phyloP scores from a whole-genome alignment of 164 flowering plant species.

The Aristolochia fimbriata region DNA sequence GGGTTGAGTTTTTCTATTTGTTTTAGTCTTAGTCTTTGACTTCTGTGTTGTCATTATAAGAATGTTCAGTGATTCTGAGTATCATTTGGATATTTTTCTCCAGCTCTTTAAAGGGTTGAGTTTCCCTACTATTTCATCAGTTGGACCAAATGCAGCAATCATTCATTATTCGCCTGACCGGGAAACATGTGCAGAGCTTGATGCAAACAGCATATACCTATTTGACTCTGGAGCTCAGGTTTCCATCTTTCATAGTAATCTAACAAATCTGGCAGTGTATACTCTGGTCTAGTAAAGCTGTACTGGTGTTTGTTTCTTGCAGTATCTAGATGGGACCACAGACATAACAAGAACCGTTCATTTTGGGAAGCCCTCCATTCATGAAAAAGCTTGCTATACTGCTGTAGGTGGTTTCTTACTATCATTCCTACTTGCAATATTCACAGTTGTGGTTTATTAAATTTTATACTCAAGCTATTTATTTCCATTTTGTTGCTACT shows the following conservation, averaged over 20 bases:
- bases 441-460: too few relatives aligned
- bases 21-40: background rate
- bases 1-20: conserved; percentile 97
- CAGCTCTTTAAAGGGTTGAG: conserved; percentile 94
- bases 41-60: too few relatives aligned
- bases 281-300: too few relatives aligned
- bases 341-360: conserved; percentile 97
- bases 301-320: conserved; percentile 7
- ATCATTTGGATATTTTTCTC: conserved; percentile 6
- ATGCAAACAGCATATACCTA: conserved; percentile 72
- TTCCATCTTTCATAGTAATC: background rate
- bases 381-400: conserved; percentile 92
- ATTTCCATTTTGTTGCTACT: too few relatives aligned
- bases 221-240: conserved; percentile 99
- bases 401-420: conserved; percentile 44
- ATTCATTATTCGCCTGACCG: conserved; percentile 75
- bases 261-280: too few relatives aligned
- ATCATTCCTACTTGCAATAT: background rate
- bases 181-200: conserved; percentile 74
- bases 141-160: conserved; percentile 94
- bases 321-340: conserved; percentile 98
- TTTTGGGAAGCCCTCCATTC: conserved; percentile 88
- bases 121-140: conserved; percentile 95
- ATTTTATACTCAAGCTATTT: too few relatives aligned
- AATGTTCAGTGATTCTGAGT: background rate